Conservation (phyloP, 768 basidiomycete species). For the Pisolithus albus region DNA sequence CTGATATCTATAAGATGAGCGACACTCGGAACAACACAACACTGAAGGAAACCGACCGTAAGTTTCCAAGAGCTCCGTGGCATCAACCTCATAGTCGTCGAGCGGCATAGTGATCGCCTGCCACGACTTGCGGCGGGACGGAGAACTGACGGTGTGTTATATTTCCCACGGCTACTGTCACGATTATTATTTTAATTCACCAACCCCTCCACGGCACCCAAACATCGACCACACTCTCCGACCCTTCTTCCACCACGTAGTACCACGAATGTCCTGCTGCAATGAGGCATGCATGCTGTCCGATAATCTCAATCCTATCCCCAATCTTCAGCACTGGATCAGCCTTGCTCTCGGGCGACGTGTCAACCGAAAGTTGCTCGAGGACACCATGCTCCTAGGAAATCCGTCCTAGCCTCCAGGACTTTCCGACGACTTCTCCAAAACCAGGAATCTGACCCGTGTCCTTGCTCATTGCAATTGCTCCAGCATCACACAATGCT, state of each 20-base stretch:
- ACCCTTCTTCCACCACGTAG: constrained; percentile 53
- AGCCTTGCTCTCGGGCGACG: constrained; percentile 1
- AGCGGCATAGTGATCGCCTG: constrained; percentile 37
- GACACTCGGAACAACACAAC: neutral
- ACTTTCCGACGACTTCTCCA: constrained; percentile 62
- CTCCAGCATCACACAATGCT: constrained; percentile 79
- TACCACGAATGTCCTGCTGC: constrained; percentile 79
- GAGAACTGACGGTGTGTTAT: too few relatives aligned
- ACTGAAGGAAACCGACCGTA: constrained; percentile 54
- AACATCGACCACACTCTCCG: constrained; percentile 58
- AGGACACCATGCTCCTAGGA: constrained; percentile 80
- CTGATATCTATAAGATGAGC: constrained; percentile 37
- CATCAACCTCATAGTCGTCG: constrained; percentile 69
- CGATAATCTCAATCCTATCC: constrained; percentile 62
- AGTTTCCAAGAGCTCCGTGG: constrained; percentile 89
- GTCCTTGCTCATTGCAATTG: constrained; percentile 84
- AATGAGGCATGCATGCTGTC: constrained; percentile 82
- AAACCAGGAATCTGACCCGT: constrained; percentile 65
- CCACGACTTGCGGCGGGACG: neutral
- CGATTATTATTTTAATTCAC: constrained; percentile 32
- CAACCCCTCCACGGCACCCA: constrained; percentile 93
- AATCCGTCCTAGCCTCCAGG: constrained; percentile 59
- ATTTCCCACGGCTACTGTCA: constrained; percentile 15
- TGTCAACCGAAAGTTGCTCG: constrained; percentile 27
- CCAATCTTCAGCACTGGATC: constrained; percentile 43